Evolutionary conservation across 192 early-diverging fungal species (phyloP).

Genomic region (Coemansia sp.): DNA sequence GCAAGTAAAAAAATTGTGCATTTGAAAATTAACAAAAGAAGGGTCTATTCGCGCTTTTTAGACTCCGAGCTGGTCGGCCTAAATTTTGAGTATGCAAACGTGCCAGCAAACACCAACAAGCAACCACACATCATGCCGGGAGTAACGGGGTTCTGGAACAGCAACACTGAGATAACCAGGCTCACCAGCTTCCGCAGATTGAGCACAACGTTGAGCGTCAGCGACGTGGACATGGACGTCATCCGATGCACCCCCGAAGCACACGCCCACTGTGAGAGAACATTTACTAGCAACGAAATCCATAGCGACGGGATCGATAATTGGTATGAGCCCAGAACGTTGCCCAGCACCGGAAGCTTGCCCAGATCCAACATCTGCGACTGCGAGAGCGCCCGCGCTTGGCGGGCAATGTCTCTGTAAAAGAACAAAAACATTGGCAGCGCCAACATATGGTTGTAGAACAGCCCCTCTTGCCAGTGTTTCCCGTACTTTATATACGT

Average conservation of each 20-base stretch:
- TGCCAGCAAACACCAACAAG: slow-evolving; percentile 77
- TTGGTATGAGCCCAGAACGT: slow-evolving; percentile 3
- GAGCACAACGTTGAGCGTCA: slow-evolving; percentile 85
- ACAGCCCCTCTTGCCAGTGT: slow-evolving; percentile 86
- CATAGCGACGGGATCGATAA: slow-evolving; percentile 63
- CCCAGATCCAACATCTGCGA: slow-evolving; percentile 44
- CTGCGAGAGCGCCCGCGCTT: slow-evolving; percentile 34
- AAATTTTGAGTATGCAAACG: slow-evolving; percentile 65
- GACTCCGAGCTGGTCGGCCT: neutral
- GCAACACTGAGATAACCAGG: slow-evolving; percentile 71
- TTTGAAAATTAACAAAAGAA: neutral
- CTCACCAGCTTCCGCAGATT: slow-evolving; percentile 85
- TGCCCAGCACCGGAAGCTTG: neutral
- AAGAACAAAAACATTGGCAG: slow-evolving; percentile 80
- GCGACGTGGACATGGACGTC: slow-evolving; percentile 70
- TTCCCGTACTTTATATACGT: slow-evolving; percentile 76
- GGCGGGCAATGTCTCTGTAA: slow-evolving; percentile 61
- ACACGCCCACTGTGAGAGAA: slow-evolving; percentile 85
- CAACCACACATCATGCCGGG: slow-evolving; percentile 64
- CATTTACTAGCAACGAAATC: slow-evolving; percentile 68
- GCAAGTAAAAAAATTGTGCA: no score
- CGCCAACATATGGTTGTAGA: slow-evolving; percentile 82
- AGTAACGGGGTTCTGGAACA: slow-evolving; percentile 78
- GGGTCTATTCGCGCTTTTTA: neutral
- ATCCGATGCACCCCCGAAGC: slow-evolving; percentile 83